phyloP scores from a whole-genome alignment of 2,329 filamentous ascomycete genomes.

The Botrytis medusae region DNA sequence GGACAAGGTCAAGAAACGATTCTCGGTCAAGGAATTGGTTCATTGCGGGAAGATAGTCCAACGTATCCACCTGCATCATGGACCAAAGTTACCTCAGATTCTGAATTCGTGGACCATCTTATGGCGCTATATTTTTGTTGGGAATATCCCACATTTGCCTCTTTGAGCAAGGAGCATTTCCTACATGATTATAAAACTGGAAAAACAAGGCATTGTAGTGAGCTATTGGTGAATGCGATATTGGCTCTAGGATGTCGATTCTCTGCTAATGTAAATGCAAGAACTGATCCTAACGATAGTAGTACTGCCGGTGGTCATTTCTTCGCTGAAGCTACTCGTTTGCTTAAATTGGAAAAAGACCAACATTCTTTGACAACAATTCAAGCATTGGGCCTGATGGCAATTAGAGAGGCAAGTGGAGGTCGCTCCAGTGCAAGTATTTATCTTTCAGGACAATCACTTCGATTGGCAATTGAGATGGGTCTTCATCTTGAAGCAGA shows the following conservation, averaged over 20 bases:
- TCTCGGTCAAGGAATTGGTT: conserved; percentile 60
- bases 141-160: conserved; percentile 72
- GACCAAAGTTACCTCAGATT: conserved; percentile 60
- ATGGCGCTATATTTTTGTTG: conserved; percentile 70
- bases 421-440: conserved; percentile 71
- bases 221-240: conserved; percentile 43
- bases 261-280: conserved; percentile 64
- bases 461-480: conserved; percentile 62
- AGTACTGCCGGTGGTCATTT: conserved; percentile 69
- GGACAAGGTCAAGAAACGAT: conserved; percentile 47
- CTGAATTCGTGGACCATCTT: conserved; percentile 60
- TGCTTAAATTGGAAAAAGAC: conserved; percentile 54
- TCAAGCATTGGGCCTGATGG: conserved; percentile 74
- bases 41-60: conserved; percentile 61
- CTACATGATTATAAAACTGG: conserved; percentile 29
- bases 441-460: conserved; percentile 69
- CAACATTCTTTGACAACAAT: conserved; percentile 67
- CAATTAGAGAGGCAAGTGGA: conserved; percentile 68
- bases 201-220: conserved; percentile 39
- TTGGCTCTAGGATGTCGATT: conserved; percentile 63
- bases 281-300: conserved; percentile 60
- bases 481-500: conserved; percentile 29
- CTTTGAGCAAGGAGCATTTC: conserved; percentile 54
- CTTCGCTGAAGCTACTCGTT: conserved; percentile 65
- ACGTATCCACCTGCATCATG: conserved; percentile 67